phyloP scores from a whole-genome alignment of 352 stramenopile genomes.

The Aphanomyces euteiches region DNA sequence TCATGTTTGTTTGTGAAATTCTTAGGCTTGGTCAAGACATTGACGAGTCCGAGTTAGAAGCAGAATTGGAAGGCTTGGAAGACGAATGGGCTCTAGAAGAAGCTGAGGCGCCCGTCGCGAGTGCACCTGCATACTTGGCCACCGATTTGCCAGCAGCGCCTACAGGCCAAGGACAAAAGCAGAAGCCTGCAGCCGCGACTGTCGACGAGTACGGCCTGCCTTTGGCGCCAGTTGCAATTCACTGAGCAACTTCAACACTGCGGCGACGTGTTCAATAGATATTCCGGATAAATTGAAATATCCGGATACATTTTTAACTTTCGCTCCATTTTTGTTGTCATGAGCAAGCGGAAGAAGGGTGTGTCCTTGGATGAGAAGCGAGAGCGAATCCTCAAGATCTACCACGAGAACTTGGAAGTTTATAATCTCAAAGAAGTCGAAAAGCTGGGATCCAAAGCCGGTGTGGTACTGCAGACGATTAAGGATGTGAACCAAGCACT shows the following conservation, averaged over 20 bases:
- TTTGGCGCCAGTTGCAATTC: constrained; percentile 34
- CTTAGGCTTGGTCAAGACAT: constrained; percentile 90
- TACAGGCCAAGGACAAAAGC: constrained; percentile 37
- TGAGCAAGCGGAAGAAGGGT: constrained; percentile 71
- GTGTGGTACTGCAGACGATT: constrained; percentile 83
- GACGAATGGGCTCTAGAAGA: constrained; percentile 91
- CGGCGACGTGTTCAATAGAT: no score
- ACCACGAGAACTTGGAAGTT: constrained; percentile 81
- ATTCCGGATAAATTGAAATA: neutral
- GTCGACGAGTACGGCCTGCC: constrained; percentile 79
- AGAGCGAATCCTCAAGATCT: constrained; percentile 77
- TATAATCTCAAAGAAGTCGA: constrained; percentile 86
- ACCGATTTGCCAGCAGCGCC: constrained; percentile 55
- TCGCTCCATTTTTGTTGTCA: constrained; percentile 27
- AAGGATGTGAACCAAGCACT: constrained; percentile 87
- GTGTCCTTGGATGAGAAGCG: constrained; percentile 85
- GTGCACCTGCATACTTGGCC: constrained; percentile 61
- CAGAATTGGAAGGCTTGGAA: constrained; percentile 90
- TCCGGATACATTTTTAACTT: constrained; percentile 18
- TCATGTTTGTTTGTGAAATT: neutral
- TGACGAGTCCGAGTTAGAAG: constrained; percentile 93
- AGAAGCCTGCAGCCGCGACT: constrained; percentile 34
- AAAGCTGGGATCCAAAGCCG: constrained; percentile 79
- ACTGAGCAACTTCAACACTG: neutral
- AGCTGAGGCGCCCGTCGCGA: constrained; percentile 38